Base-by-base conservation (phyloP, 2,329 filamentous ascomycete species). In the Aureobasidium pullulans region DNA sequence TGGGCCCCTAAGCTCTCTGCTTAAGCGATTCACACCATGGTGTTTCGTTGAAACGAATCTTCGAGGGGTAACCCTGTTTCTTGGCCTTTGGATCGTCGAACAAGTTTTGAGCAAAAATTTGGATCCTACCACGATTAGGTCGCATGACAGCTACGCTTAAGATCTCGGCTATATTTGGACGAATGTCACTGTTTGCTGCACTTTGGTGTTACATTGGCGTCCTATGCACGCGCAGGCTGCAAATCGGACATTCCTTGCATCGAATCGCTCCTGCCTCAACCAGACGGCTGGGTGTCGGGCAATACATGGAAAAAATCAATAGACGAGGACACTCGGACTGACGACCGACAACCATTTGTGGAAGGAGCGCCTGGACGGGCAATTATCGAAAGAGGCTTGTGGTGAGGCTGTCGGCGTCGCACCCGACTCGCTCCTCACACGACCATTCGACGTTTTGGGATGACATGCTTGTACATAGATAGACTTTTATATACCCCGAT, bases 221-320 rank as follows among this genome's bases (percentile, higher is more conserved):
- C 15, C 4, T n/a, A 37, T 54, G 50, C 50, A 54, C 28, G 3
- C 36, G 36, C 23, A 52, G 19, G 13, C n/a, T 13, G 50, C 37
- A 19, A 43, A 54, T 54, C 50, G 37, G 37, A 54, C 34, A 54
- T 32, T 32, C 29, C 50, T 54, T 54, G 50, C 50, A 54, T 54
- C 28, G 34, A 34, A 37, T 28, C 48, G 37, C 37, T 43, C 28
- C 16, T 52, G n/a, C 23, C 19, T 40, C 16, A 16, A n/a, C 37
- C 50, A 43, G n/a, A 32, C 16, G n/a, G 16, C 39, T 13, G 50
- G 19, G n/a, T 6, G 8, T n/a, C 19, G 7, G 31, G 29, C 48
- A 31, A 9, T 4, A 23, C 37, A 31, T 36, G 11, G 15, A 16
- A n/a, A 29, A 28, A 42, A 54, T 37, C 6, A 43, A 43, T 10